These are phyloP conservation scores for Eucalyptus camaldulensis DNA, from an alignment of 345 rosid species.

Conservation along the genomic window DNA sequence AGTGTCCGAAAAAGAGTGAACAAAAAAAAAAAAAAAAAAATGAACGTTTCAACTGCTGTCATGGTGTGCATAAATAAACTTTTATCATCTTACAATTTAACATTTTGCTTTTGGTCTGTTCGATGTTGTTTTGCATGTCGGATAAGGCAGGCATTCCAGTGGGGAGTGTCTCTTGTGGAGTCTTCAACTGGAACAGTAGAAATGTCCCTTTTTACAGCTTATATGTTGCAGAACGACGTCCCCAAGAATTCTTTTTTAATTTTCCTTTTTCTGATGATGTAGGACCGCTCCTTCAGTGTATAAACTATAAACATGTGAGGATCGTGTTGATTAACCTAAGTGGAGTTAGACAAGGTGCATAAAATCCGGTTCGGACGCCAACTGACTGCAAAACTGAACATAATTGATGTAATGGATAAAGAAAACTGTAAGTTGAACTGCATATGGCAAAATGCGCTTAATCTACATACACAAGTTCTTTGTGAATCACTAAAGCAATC, in stretches of 20 bases:
- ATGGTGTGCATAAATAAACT: not conserved
- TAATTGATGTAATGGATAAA: not conserved
- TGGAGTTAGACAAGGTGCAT: not conserved
- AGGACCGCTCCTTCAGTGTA: not conserved
- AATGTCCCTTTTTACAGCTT: not conserved
- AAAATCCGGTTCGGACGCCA: not conserved
- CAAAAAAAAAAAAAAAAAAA: not conserved
- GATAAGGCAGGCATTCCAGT: not conserved
- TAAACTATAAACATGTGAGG: not conserved
- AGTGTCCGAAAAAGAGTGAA: not conserved
- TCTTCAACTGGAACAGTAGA: not conserved
- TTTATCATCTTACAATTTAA: not conserved
- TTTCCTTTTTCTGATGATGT: not conserved
- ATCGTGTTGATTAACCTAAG: accelerated
- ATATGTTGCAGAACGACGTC: not conserved
- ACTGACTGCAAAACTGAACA: not conserved
- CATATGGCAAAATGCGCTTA: not conserved
- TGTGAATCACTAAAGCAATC: not conserved
- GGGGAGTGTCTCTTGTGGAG: not conserved
- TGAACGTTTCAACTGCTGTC: not conserved
- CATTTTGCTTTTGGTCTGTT: not conserved
- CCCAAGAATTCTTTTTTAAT: not conserved
- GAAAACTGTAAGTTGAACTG: not conserved
- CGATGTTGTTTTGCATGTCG: not conserved
- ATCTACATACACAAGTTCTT: not conserved